These are phyloP conservation scores for Verbascum thapsus DNA, from an alignment of 257 asterid genomes.

Conservation along the genomic window DNA sequence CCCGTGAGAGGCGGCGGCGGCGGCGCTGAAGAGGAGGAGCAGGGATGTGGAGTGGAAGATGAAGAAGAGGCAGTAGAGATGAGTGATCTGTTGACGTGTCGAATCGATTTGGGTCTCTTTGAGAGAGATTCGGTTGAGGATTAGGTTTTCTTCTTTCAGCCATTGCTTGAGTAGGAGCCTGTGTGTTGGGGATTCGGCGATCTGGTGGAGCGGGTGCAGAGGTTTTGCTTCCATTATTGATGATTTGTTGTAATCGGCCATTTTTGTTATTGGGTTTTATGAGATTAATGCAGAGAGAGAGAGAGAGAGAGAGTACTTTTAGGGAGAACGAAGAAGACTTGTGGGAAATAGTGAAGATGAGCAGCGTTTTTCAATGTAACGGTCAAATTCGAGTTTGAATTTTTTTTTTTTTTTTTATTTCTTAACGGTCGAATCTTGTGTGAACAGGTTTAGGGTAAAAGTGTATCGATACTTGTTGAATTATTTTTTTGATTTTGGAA, in stretches of 20 bases:
- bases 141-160: constrained; percentile 87
- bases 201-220: constrained; percentile 87
- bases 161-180: too few relatives aligned
- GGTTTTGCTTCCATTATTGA: constrained; percentile 52
- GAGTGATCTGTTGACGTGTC: constrained; percentile 66
- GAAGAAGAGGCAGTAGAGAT: constrained; percentile 83
- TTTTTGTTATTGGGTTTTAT: too few relatives aligned
- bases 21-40: constrained; percentile 72
- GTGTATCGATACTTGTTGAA: too few relatives aligned
- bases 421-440: constrained; percentile 36
- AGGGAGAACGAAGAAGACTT: too few relatives aligned
- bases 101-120: constrained; percentile 79
- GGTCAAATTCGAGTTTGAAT: constrained; percentile 24
- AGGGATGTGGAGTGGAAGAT: constrained; percentile 84
- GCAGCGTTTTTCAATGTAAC: constrained; percentile 34
- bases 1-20: constrained; percentile 21
- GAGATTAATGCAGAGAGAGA: too few relatives aligned
- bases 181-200: constrained; percentile 79
- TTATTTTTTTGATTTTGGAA: too few relatives aligned
- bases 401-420: too few relatives aligned
- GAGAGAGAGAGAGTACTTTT: too few relatives aligned
- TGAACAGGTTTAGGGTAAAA: too few relatives aligned
- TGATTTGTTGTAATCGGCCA: not conserved
- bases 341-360: constrained; percentile 7
- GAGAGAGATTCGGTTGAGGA: constrained; percentile 74